Base-by-base conservation (phyloP, 148 eudicot species). In the Polygonum maritimum region DNA sequence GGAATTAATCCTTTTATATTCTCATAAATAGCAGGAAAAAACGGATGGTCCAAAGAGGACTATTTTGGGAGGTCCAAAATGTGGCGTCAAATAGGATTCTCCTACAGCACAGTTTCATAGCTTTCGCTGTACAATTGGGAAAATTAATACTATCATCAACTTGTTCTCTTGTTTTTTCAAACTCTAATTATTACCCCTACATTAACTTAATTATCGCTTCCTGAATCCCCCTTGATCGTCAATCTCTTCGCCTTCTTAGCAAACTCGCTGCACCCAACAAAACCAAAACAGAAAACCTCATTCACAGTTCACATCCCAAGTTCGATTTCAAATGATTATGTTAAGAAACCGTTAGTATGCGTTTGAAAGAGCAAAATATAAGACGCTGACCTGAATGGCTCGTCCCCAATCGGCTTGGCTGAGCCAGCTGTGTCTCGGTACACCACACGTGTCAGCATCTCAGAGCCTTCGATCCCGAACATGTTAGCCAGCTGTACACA, bases 241-340 rank as follows among this genome's bases (percentile, higher is more conserved):
- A 93, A 79, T 78, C 92, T 91, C 83, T 83, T 88, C 41, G 90
- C 89, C 38, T 86, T 88, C 86, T 83, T 89, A 63, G 78, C 79
- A 67, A 91, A 94, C 40, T 90, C 90, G 82, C 98, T 91, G 93
- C 87, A 80, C 71, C 65, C 67, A 38, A 45, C 74, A 45, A 13
- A 72, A 44, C 39, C 33, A 16, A 6, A 18, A 22, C 21, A 33
- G 33, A 41, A 67, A 44, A 69, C 3, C 36, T 69, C 63, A 2
- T 57, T 57, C 31, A 26, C 31, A 26, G 31, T 26, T 26, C 31
- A 26, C 31, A 26, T 26, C 31, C 31, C 31, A 26, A 26, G 31
- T 26, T 26, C 31, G 31, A 1, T 26, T 0, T 26, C 31, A 1
- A 26, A 26, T 26, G 31, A 26, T 26, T 26, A 26, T 26, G 31